Evolutionary conservation across 257 asterid species (phyloP), one percentile per base, ranked within the genome.

Genomic region (Anisodus acutangulus): DNA sequence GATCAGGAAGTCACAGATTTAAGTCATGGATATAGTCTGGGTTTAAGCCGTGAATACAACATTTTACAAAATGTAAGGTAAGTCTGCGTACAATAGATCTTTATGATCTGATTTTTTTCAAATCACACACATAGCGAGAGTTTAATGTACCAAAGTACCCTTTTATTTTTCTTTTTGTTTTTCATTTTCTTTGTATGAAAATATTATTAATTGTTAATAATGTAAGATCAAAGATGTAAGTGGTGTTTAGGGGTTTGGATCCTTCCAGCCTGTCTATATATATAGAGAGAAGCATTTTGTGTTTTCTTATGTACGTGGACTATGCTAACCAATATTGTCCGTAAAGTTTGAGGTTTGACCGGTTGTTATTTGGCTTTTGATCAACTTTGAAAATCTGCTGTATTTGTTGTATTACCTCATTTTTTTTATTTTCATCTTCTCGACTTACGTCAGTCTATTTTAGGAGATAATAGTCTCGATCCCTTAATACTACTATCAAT

Each of bases 231-330:
- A n/a, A n/a, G n/a, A n/a, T n/a, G n/a, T 89, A 72, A 87, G 93
- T 89, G 94, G 93, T 93, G 93, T 87, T 89, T 83, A 64, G 35
- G 49, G 87, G 90, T 85, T 91, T 89, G 92, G 90, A 86, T 90
- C 89, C 90, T 88, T 90, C 91, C 97, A 92, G 92, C 92, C 93
- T 90, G 97, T 91, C 90, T 85, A 86, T 82, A 76, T 86, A 84
- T 83, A 85, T 88, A 82, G 72, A 78, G 41, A 49, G 85, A 78
- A 68, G 54, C 22, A 76, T 22, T 47, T 85, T 81, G 86, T 80
- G 87, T 59, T 58, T 84, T 84, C 85, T 72, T 84, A 71, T 84
- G 89, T 84, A 63, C 83, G 90, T 86, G 84, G 79, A 90, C 87
- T 85, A 82, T 55, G 83, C 85, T 79, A 70, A 80, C 66, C 37